Evolutionary conservation across 176 grass and related monocot species (phyloP).

Genomic region (Oryza australiensis): DNA sequence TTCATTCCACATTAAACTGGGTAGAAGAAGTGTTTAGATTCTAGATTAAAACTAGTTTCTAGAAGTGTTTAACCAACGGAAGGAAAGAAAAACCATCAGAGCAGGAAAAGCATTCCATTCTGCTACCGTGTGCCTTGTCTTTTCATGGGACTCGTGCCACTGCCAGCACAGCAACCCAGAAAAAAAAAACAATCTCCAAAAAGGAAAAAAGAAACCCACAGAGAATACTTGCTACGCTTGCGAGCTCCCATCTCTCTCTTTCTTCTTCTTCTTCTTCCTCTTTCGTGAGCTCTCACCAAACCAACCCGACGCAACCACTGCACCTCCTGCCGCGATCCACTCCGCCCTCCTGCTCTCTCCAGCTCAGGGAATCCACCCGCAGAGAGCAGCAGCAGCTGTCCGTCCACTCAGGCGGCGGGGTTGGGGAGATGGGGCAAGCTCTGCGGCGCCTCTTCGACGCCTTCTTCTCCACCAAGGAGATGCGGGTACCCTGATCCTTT

Average conservation of each 20-base stretch:
- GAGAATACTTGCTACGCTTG: no score
- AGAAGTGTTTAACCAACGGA: no score
- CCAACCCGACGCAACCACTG: not conserved
- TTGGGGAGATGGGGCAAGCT: constrained; percentile 72
- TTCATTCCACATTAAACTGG: no score
- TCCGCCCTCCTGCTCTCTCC: not conserved
- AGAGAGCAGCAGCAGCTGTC: constrained; percentile 11
- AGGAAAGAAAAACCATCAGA: no score
- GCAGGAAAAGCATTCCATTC: no score
- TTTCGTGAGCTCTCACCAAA: not conserved
- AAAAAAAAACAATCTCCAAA: not conserved
- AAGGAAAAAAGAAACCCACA: not conserved
- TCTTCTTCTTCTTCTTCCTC: not conserved
- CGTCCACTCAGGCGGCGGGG: not conserved
- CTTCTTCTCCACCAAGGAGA: constrained; percentile 93
- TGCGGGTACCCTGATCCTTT: constrained; percentile 54
- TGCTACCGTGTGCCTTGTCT: not conserved
- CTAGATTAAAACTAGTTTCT: no score
- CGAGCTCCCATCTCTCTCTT: not conserved
- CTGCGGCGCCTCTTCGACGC: constrained; percentile 89
- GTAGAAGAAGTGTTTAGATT: no score
- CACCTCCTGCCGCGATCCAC: constrained; percentile 7
- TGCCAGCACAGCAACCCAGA: no score
- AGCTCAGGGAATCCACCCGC: not conserved
- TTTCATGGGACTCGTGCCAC: constrained; percentile 9